Evolutionary conservation across 306 rosid species (phyloP), one percentile per base, ranked within the genome.

Genomic region (Cucurbita pepo): DNA sequence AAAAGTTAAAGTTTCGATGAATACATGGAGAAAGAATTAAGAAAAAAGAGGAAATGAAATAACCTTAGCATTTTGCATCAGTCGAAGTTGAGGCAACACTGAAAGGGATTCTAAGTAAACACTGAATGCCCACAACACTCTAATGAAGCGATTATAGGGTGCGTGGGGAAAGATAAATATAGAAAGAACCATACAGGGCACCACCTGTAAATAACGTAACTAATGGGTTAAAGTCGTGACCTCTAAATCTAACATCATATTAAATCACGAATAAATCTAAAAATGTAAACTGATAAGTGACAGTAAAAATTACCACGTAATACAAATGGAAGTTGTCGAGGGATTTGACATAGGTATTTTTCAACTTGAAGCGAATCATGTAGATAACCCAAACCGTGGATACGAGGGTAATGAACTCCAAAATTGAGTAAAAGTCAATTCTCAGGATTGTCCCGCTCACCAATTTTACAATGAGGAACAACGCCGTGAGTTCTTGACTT

Each of bases 1-100:
- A 40, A 5, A 62, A 16, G 5, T 50, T 50, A 14, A 13, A 50
- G 7, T 61, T 60, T 43, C 41, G 25, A 43, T 10, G 1, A 3
- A 30, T 22, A 15, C 22, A 52, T 14, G 7, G n/a, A 59, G 73
- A 36, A 36, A 60, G 0, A 60, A 36, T 6, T 50, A 30, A 30
- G 34, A 30, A 30, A 30, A 30, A 30, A 30, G 0, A 10, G 16
- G 34, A 30, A 30, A 30, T 1, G 0, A 70, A n/a, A 45, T 64
- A 7, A 94, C 98, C 97, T 89, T 87, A 16, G 98, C 89, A 22
- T 90, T 94, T 54, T 86, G 90, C 90, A 94, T 85, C 44, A 81
- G 18, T 45, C 83, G 89, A 80, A 94, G 87, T 71, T 90, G 98
- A 67, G 97, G 98, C 14, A 89, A 79, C 36, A 90, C 84, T 0